Base-by-base conservation (phyloP, 176 grass and related monocot species). In the Poa pratensis region DNA sequence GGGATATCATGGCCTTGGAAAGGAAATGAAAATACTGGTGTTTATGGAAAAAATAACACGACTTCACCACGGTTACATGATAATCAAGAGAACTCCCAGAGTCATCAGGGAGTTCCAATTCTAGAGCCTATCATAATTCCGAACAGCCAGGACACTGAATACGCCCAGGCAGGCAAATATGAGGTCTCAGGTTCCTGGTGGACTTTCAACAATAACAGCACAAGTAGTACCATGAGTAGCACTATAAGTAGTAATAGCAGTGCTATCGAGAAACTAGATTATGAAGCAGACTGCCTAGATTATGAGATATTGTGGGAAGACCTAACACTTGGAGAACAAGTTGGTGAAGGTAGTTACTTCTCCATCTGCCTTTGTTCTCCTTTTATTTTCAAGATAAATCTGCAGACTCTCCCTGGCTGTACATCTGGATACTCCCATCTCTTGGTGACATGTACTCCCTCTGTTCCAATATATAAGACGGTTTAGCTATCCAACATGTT, bases 221-320 rank as follows among this genome's bases (percentile, higher is more conserved):
- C 75, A 27, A 18, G 45, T 75, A 94, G 91, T 91, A 98, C 85
- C 86, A n/a, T 92, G 55, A 93, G 89, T 64, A 98, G 96, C 89
- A 87, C 28, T 85, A 75, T 87, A 66, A 95, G 96, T 83, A 92
- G 87, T 49, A 84, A 85, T 62, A 90, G 91, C 81, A 89, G 87
- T 88, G 80, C 92, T 84, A 49, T 93, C 53, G 87, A 95, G 69
- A 95, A 78, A 77, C 24, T 79, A 85, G 93, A 98, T 79, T n/a
- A 85, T 55, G 93, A 98, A 63, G 78, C 68, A n/a, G 96, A 98
- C 87, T 92, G 96, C 90, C 91, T 95, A 28, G 96, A 95, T 85
- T 95, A 87, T 77, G 96, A 98, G 39, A 95, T 98, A 85, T 72
- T 95, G 43, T 98, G 93, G 93, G 93, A 98, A 83, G 93, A 98